phyloP scores from a whole-genome alignment of 2,329 filamentous ascomycete species.

The Ilyonectria destructans region DNA sequence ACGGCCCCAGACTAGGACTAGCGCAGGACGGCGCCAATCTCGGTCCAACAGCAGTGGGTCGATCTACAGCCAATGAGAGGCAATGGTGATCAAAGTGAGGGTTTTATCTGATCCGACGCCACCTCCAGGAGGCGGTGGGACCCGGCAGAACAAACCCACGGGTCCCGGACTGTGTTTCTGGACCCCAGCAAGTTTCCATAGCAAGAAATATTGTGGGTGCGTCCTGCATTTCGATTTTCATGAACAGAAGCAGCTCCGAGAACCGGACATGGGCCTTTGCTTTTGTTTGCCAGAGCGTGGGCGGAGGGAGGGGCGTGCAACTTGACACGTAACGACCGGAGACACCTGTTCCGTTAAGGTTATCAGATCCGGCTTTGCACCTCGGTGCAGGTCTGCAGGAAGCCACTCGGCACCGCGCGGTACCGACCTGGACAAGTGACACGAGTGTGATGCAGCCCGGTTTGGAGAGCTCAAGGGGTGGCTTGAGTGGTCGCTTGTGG shows the following conservation, averaged over 20 bases:
- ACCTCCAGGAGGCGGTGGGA: slow-evolving; percentile 4
- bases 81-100: slow-evolving; percentile 10
- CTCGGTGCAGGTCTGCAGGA: slow-evolving; percentile 7
- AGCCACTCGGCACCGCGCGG: slow-evolving; percentile 30
- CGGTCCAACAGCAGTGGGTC: slow-evolving; percentile 10
- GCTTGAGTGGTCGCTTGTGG: neutral
- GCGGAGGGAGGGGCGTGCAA: slow-evolving; percentile 1
- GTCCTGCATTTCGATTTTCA: neutral
- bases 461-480: slow-evolving; percentile 6
- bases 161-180: neutral
- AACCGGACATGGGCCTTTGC: slow-evolving; percentile 13
- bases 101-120: slow-evolving; percentile 32
- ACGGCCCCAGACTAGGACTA: slow-evolving; percentile 9
- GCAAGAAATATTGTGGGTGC: neutral
- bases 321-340: slow-evolving; percentile 15
- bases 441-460: neutral
- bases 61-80: slow-evolving; percentile 26
- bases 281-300: neutral
- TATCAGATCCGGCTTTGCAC: slow-evolving; percentile 48
- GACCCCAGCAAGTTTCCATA: neutral
- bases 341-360: slow-evolving; percentile 34
- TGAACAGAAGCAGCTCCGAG: slow-evolving; percentile 11
- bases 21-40: slow-evolving; percentile 6
- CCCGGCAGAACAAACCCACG: slow-evolving; percentile 8
- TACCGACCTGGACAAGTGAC: slow-evolving; percentile 29